These are phyloP conservation scores for Quercus engelmannii DNA, from an alignment of 306 rosid species.

Conservation along the genomic window DNA sequence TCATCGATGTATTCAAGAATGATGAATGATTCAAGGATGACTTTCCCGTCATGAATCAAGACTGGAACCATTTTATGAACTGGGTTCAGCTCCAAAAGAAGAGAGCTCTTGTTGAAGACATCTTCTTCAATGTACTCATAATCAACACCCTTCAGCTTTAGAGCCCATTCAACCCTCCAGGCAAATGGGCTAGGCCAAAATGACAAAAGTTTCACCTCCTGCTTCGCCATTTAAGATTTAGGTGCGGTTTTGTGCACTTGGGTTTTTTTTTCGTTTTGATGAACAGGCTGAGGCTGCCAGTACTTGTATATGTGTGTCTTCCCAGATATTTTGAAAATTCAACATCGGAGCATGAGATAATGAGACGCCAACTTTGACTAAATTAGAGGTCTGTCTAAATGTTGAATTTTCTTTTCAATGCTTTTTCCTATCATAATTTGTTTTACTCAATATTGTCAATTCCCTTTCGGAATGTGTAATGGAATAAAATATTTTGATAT, in stretches of 20 bases:
- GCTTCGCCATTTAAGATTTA: neutral
- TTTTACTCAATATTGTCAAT: no score
- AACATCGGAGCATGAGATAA: no score
- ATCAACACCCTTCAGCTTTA: constrained; percentile 40
- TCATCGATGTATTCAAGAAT: constrained; percentile 1
- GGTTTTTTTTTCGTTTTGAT: neutral
- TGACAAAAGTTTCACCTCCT: constrained; percentile 35
- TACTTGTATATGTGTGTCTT: no score
- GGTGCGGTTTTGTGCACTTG: neutral
- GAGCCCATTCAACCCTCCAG: constrained; percentile 40
- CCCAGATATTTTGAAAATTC: no score
- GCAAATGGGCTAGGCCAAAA: constrained; percentile 48
- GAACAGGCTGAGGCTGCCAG: no score
- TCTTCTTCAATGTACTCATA: constrained; percentile 38
- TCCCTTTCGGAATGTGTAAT: no score
- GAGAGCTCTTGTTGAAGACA: constrained; percentile 5
- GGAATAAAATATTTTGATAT: no score
- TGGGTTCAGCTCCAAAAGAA: neutral
- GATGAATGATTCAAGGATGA: neutral
- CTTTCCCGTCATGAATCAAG: neutral
- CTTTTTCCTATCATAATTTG: no score
- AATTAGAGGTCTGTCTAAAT: no score
- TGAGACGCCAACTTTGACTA: no score
- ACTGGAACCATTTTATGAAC: neutral
- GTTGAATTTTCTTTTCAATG: no score